Evolutionary conservation across 2,329 filamentous ascomycete genomes (phyloP), one percentile per base, ranked within the genome.

Genomic region (Seiridium cupressi): DNA sequence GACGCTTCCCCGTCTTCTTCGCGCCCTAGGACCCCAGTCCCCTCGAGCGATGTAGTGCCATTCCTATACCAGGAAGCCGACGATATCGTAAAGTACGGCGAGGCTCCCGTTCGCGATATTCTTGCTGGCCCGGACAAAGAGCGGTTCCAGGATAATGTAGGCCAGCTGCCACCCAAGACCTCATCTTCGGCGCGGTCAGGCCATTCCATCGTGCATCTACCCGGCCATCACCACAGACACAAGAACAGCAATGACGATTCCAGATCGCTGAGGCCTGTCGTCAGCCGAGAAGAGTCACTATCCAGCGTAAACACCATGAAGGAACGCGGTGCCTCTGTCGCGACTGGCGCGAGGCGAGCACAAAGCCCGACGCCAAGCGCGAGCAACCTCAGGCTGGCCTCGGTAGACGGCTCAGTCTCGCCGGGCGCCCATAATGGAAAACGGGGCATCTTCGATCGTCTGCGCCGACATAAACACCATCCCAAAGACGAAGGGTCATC

Each of bases 41-140:
- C 91, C 47, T 92, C 91, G 10, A 95, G 92, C 70, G 94, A 98
- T 76, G 93, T 99, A 60, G 95, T 96, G 44, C 95, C 95, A n/a
- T 99, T 97, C 83, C 84, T 96, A 63, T 98, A 95, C 72, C 95
- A 98, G 76, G 92, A 95, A 72, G 84, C 84, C 65, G 86, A 91
- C 79, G 90, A 93, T 71, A 91, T 93, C 69, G 86, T 85, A 51
- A 85, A 87, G 65, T 91, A 89, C 76, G 91, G 90, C 62, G 90
- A 93, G 74, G 90, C 90, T 49, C 91, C 90, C 36, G 87, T 93
- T 57, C 85, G 89, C 70, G 83, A 88, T 66, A 86, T 85, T 62
- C 84, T 91, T 63, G 86, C 84, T 46, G 88, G 88, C 9, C 84
- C 86, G 49, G 89, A 92, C 74, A 86, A 84, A 71, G 85, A 90